phyloP scores from a whole-genome alignment of 1,139 yeast species.

The Kurtzmaniella quercitrusa region DNA sequence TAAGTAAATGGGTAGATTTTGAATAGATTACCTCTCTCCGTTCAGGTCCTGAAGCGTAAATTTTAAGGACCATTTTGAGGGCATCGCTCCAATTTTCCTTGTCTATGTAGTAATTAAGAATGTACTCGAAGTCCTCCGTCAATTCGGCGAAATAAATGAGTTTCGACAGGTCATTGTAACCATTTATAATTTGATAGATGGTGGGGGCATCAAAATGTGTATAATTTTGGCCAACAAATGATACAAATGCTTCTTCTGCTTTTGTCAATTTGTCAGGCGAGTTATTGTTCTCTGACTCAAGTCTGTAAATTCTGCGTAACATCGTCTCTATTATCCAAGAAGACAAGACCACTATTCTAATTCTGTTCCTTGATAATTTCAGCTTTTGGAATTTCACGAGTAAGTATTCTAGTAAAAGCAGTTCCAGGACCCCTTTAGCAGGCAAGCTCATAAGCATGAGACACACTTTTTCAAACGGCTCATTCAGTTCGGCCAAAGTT shows the following conservation, averaged over 20 bases:
- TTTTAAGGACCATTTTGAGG: conserved; percentile 49
- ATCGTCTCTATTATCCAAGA: conserved; percentile 78
- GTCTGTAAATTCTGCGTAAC: conserved; percentile 22
- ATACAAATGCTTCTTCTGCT: conserved; percentile 35
- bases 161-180: conserved; percentile 62
- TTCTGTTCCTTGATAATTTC: conserved; percentile 34
- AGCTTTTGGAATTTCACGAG: conserved; percentile 44
- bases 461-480: conserved; percentile 70
- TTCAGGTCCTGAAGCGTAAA: conserved; percentile 33
- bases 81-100: conserved; percentile 74
- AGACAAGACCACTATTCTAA: conserved; percentile 63
- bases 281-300: conserved; percentile 14
- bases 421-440: conserved; percentile 24
- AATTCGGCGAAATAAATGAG: conserved; percentile 65
- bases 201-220: conserved; percentile 57
- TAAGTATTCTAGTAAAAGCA: conserved; percentile 52
- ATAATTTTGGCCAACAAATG: conserved; percentile 50
- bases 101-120: conserved; percentile 65
- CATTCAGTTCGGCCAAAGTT: conserved; percentile 59
- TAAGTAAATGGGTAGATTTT: conserved; percentile 62
- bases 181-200: conserved; percentile 65
- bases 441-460: conserved; percentile 53
- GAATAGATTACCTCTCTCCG: conserved; percentile 49
- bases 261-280: conserved; percentile 7
- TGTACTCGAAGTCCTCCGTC: conserved; percentile 65